A percentile compares a stretch with the other conserved stretches of the same genome.
phyloP scores from a whole-genome alignment of 768 basidiomycete species.

The Hericium alpestre region DNA sequence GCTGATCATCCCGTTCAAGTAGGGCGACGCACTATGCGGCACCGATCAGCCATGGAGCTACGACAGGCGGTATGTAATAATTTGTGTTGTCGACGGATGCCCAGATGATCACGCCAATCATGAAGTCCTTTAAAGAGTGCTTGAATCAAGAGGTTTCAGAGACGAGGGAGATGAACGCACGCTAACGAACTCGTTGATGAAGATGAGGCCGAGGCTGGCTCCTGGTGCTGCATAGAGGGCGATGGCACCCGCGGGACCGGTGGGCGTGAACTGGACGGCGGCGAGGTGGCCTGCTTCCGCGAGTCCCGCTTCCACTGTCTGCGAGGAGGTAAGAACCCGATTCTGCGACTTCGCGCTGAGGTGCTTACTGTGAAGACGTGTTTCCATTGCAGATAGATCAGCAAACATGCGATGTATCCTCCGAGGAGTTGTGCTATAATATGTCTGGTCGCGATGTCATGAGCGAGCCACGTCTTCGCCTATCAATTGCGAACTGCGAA shows the following conservation, averaged over 20 bases:
- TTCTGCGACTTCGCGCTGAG: neutral
- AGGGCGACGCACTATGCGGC: constrained; percentile 14
- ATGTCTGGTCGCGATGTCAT: constrained; percentile 14
- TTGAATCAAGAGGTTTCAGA: neutral
- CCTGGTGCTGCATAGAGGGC: constrained; percentile 25
- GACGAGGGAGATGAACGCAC: constrained; percentile 15
- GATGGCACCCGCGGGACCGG: constrained; percentile 29
- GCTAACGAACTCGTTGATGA: constrained; percentile 31
- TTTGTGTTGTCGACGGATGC: constrained; percentile 19
- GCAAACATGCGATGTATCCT: constrained; percentile 18
- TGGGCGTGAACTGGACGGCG: constrained; percentile 24
- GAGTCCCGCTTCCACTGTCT: constrained; percentile 21
- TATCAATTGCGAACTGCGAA: constrained; percentile 16
- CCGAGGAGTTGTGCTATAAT: constrained; percentile 24
- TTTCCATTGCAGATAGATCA: constrained; percentile 21
- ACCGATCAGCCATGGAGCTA: constrained; percentile 16
- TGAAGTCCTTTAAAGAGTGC: constrained; percentile 12
- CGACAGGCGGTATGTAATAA: constrained; percentile 17
- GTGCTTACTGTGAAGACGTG: constrained; percentile 9
- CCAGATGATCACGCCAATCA: constrained; percentile 16
- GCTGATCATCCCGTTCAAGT: neutral
- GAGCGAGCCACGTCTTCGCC: too few species aligned
- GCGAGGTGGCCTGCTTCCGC: constrained; percentile 18
- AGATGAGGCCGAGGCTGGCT: constrained; percentile 20
- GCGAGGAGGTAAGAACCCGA: neutral